phyloP scores from a whole-genome alignment of 306 rosid species.

The Castanea crenata region DNA sequence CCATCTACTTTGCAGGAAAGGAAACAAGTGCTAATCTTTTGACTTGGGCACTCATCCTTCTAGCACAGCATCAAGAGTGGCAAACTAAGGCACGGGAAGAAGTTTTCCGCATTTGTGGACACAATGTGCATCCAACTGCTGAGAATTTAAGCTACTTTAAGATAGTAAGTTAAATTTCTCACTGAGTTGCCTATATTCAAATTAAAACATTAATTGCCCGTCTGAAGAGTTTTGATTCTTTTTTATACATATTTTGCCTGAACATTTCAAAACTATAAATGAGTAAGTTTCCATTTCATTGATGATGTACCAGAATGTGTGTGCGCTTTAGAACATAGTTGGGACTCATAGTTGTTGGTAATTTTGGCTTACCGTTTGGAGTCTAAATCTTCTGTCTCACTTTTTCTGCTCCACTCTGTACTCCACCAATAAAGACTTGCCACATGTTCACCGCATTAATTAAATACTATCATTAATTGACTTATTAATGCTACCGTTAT shows the following conservation, averaged over 20 bases:
- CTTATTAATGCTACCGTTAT: too few species aligned
- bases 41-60: slow-evolving; percentile 31
- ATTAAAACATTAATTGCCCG: too few species aligned
- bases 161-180: slow-evolving; percentile 17
- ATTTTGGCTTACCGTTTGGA: background rate
- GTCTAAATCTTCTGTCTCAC: too few species aligned
- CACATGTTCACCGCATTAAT: too few species aligned
- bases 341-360: too few species aligned
- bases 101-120: slow-evolving; percentile 13
- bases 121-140: background rate
- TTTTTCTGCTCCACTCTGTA: too few species aligned
- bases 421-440: too few species aligned
- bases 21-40: slow-evolving; percentile 34
- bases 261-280: background rate
- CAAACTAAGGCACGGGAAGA: slow-evolving; percentile 42
- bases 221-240: too few species aligned
- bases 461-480: too few species aligned
- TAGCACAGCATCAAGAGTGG: slow-evolving; percentile 41
- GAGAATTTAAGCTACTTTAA: slow-evolving; percentile 28
- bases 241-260: too few species aligned
- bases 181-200: too few species aligned
- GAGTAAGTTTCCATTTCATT: background rate
- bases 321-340: too few species aligned
- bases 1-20: slow-evolving; percentile 42
- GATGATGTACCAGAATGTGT: background rate